Conservation (phyloP, 192 early-diverging fungal species). For the Neocallimastix lanati region DNA sequence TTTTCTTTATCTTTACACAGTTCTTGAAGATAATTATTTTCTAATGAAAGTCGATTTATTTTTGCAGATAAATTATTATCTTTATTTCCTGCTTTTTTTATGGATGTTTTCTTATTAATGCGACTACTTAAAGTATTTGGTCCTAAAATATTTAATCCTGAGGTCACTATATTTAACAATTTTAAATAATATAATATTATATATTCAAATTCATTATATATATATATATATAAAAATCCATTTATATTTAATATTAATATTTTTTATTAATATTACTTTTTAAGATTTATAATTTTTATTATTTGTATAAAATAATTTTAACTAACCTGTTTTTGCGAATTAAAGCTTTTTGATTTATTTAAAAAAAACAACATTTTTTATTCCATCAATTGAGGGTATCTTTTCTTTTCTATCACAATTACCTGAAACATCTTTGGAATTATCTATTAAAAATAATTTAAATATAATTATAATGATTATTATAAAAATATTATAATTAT, state of each 20-base stretch:
- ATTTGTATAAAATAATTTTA: too few species aligned
- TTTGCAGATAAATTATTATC: neutral
- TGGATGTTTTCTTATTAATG: neutral
- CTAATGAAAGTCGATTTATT: neutral
- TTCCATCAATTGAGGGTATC: neutral
- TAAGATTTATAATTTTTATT: too few species aligned
- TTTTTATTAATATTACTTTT: too few species aligned
- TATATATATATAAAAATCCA: neutral
- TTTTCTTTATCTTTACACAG: neutral
- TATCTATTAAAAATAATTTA: neutral
- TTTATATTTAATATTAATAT: too few species aligned
- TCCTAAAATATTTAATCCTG: neutral
- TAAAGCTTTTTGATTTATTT: neutral
- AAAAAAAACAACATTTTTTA: neutral
- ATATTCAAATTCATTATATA: neutral
- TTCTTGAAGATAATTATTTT: neutral
- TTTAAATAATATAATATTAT: neutral
- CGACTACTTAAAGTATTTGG: neutral
- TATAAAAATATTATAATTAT: too few species aligned
- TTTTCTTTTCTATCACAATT: neutral
- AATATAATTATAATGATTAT: too few species aligned
- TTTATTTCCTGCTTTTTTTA: neutral
- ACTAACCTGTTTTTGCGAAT: neutral
- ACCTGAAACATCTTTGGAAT: neutral
- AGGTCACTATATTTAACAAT: neutral